Percentiles rank a stretch among this genome's conserved stretches.
phyloP scores from a whole-genome alignment of 345 rosid genomes.

The Eucalyptus regnans region DNA sequence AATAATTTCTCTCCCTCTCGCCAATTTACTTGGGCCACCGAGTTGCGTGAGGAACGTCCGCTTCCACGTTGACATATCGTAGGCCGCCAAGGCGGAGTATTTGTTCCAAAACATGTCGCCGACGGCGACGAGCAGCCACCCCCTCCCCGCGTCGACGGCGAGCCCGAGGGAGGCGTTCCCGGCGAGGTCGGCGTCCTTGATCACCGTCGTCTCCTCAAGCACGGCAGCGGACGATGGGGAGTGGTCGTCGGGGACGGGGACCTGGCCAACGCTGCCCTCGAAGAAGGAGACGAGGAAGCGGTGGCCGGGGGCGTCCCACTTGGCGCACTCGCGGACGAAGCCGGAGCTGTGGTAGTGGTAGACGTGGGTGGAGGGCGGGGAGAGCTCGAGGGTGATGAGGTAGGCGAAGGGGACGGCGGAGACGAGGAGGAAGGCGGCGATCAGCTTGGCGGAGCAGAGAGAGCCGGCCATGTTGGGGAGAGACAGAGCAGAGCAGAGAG shows the following conservation, averaged over 20 bases:
- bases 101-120: constrained; percentile 44
- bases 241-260: constrained; percentile 33
- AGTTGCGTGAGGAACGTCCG: constrained; percentile 61
- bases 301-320: constrained; percentile 64
- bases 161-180: constrained; percentile 68
- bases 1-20: not conserved
- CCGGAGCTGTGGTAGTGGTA: constrained; percentile 64
- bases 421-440: constrained; percentile 27
- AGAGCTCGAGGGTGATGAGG: constrained; percentile 43
- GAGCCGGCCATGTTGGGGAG: constrained; percentile 4
- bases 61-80: constrained; percentile 73
- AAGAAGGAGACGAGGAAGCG: constrained; percentile 75
- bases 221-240: constrained; percentile 1
- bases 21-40: constrained; percentile 36
- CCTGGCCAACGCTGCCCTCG: constrained; percentile 65
- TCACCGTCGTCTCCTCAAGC: constrained; percentile 43
- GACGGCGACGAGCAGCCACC: constrained; percentile 57
- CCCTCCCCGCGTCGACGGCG: constrained; percentile 44
- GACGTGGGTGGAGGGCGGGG: constrained; percentile 47
- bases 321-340: constrained; percentile 75
- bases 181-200: constrained; percentile 52
- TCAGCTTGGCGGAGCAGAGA: constrained; percentile 22
- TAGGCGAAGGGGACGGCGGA: constrained; percentile 69
- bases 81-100: constrained; percentile 56
- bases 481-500: not conserved